Evolutionary conservation across 495 filamentous ascomycete genomes (phyloP), one percentile per base, ranked within the genome.

Genomic region (Aspergillus bridgeri): DNA sequence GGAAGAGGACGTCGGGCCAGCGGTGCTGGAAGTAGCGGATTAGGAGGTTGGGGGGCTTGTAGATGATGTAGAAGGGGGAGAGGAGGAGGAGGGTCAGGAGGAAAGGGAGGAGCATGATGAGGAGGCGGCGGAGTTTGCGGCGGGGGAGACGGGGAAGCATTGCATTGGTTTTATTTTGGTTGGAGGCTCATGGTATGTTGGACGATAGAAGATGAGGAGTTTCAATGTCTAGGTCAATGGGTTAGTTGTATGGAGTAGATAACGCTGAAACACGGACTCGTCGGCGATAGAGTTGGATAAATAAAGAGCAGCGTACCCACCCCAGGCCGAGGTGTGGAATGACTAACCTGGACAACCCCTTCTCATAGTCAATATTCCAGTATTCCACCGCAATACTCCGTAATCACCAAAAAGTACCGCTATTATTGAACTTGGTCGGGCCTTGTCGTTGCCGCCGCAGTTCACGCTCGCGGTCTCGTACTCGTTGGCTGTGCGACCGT

Each of bases 1-100:
- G 85, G 76, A 83, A 95, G 45, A 95, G 78, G 19, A 92, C 85
- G 64, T 90, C 83, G 6, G 90, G 89, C 83, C 86, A 90, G 27
- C 80, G 83, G 57, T 73, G 75, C 63, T 86, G 79, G 58, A 91
- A 81, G 70, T 86, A 87, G 42, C 73, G 70, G 66, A 96, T 85
- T 9, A 95, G 66, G 6, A 81, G 61, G 9, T 56, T 59, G 0
- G 90, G 91, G 0, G 91, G 90, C 64, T 89, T 89, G 79, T 96
- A 95, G 38, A 87, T 73, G 17, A 84, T 62, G 65, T 84, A 82
- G 62, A 92, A 72, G 11, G 88, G 86, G 44, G 78, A 3, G 11
- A 85, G 56, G 18, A 87, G 52, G 33, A 79, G 60, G 61, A 76
- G 58, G 20, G 85, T 56, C 54, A 79, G 61, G 52, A 79, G 42